Conservation (phyloP, 257 asterid species). For the Penstemon eatonii region DNA sequence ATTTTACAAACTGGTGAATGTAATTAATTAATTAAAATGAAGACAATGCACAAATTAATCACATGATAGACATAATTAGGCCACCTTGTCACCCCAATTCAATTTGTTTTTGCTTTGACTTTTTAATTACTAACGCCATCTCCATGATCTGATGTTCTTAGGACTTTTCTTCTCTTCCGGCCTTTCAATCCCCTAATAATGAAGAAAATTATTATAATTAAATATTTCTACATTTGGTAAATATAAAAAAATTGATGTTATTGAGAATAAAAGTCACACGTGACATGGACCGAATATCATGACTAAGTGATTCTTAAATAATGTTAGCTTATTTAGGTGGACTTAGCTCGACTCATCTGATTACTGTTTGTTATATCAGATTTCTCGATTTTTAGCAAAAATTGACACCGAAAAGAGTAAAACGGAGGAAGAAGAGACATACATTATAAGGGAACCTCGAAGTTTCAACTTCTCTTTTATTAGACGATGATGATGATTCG, state of each 20-base stretch:
- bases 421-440: slow-evolving; percentile 6
- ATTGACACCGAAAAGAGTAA: not conserved
- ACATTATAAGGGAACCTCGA: slow-evolving; percentile 31
- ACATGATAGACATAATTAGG: slow-evolving; percentile 25
- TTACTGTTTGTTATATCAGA: too few relatives aligned
- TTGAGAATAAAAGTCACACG: too few relatives aligned
- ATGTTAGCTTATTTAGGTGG: not conserved
- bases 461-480: slow-evolving; percentile 28
- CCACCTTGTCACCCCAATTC: not conserved
- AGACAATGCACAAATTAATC: not conserved
- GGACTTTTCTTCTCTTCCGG: slow-evolving; percentile 16
- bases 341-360: too few relatives aligned
- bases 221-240: not conserved
- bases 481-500: slow-evolving; percentile 35
- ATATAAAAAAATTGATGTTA: not conserved
- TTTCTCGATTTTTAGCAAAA: too few relatives aligned
- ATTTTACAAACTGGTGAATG: slow-evolving; percentile 11
- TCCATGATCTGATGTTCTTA: slow-evolving; percentile 35
- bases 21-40: not conserved
- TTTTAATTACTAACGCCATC: slow-evolving; percentile 31
- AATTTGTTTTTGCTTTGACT: not conserved
- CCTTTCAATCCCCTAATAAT: slow-evolving; percentile 27
- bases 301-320: too few relatives aligned
- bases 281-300: too few relatives aligned
- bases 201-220: not conserved